Evolutionary conservation across 1,139 yeast genomes (phyloP).

Genomic region (Hansenula sp.): DNA sequence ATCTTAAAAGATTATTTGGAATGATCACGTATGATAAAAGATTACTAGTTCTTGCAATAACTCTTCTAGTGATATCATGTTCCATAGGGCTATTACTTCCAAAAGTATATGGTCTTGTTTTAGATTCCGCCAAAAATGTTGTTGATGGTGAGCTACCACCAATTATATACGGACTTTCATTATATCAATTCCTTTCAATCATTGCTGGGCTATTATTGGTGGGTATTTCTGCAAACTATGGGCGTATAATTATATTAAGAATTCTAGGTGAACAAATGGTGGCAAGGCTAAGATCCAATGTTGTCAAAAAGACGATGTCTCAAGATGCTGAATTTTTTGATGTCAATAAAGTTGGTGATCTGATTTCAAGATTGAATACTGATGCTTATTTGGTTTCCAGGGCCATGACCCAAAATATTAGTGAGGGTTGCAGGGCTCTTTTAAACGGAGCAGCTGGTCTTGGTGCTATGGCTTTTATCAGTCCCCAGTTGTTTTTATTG

Average conservation of each 20-base stretch:
- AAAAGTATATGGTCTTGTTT: constrained; percentile 72
- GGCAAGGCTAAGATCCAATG: constrained; percentile 71
- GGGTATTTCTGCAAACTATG: constrained; percentile 79
- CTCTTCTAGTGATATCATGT: constrained; percentile 56
- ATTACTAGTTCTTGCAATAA: constrained; percentile 54
- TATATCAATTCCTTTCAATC: constrained; percentile 43
- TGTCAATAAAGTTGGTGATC: constrained; percentile 88
- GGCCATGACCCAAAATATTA: constrained; percentile 82
- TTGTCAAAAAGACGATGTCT: constrained; percentile 71
- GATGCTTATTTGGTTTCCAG: constrained; percentile 90
- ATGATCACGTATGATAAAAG: constrained; percentile 49
- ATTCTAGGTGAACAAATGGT: constrained; percentile 84
- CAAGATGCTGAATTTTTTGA: constrained; percentile 95
- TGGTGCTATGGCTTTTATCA: constrained; percentile 87
- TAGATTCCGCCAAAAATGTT: constrained; percentile 53
- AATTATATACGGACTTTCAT: constrained; percentile 42
- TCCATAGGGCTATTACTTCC: constrained; percentile 74
- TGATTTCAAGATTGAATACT: constrained; percentile 80
- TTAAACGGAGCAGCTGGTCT: constrained; percentile 79
- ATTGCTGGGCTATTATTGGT: constrained; percentile 54
- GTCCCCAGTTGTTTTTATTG: constrained; percentile 71
- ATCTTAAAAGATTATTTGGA: constrained; percentile 44
- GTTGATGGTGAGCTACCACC: constrained; percentile 34
- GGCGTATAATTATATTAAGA: constrained; percentile 70
- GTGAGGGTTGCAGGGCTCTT: constrained; percentile 83